Evolutionary conservation across 2,329 filamentous ascomycete genomes (phyloP), one percentile per base, ranked within the genome.

Genomic region (Xylaria sp.): DNA sequence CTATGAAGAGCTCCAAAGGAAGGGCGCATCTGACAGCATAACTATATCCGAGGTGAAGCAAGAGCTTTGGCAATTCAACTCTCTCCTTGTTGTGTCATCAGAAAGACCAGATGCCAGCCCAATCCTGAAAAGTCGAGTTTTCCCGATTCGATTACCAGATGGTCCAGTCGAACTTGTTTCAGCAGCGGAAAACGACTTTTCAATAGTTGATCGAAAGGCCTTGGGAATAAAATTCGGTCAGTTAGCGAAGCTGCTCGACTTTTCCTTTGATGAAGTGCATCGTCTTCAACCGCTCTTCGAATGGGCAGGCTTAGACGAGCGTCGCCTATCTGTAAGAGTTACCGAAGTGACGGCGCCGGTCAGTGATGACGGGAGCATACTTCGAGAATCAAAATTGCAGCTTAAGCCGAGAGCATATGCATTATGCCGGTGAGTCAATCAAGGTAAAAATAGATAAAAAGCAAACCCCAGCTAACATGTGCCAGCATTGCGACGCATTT

Each of bases 211-310:
- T 57, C 77, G 78, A 23, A 74, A 80, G 5, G 18, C 47, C 0
- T 62, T 81, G 1, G 62, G 60, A 0, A 66, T 74, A 3, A 61
- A 70, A 0, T 83, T 84, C 57, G 27, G 55, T 0, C 21, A 60
- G 1, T 72, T 62, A 8, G 75, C 76, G 1, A 80, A 77, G 57
- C 63, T 79, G 2, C 70, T 83, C 0, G 80, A 82, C 63, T 82
- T 81, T 63, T 70, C 60, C 0, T 51, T 81, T 1, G 74, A 80
- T 5, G 78, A 83, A 2, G 71, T 81, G 2, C 70, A 68, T 0
- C 69, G 64, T 0, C 66, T 84, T 0, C 63, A 62, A 3, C 74
- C 74, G 0, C 78, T 83, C 4, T 16, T 83, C 1, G 51, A 71
- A 0, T 84, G 82, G 82, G 61, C 74, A 2, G 67, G 72, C 0